Evolutionary conservation across 805 yeast genomes (phyloP), one percentile per base, ranked within the genome.

Genomic region (Tetrapisispora namnaoensis): DNA sequence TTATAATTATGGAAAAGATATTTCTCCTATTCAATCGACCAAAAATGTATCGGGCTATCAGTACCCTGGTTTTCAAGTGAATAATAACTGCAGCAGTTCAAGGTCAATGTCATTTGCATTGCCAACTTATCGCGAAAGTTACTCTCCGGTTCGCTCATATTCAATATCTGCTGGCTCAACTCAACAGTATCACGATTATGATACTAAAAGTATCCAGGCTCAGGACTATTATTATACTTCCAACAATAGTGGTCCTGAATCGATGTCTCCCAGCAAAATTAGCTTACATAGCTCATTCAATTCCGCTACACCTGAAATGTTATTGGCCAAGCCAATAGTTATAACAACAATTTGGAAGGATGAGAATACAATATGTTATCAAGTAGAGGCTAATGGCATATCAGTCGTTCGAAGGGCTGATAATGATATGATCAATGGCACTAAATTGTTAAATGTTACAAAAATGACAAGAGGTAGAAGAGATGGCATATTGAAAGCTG

Each of bases 311-410:
- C 37, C 44, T 28, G 44, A 42, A 30, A 21, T 32, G 11, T 28
- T 42, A 18, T 18, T 30, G 11, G 28, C 32, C 18, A 43, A 44
- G 60, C 81, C 82, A 46, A 67, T 77, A 52, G 87, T 85, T 46
- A 83, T 89, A 46, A 84, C 93, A 21, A 85, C 93, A n/a, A 77
- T 83, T 77, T 86, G 95, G 95, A 93, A 86, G 61, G 95, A 86
- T 62, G 95, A 86, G 60, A 82, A 83, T 56, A 86, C 95, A 0
- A 66, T 86, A 46, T 86, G 93, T 62, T 86, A 85, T 69, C 93
- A 85, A 66, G 91, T 86, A 30, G 93, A 85, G 59, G 90, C 88
- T 50, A 79, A 83, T 53, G 85, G 86, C 49, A 84, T 85, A 42
- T 75, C 83, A 17, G 95, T 86, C 20, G 89, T 86, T 28, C 75